These are phyloP conservation scores for Salisapilia sapeloensis DNA, from an alignment of 352 stramenopile genomes.

Conservation along the genomic window DNA sequence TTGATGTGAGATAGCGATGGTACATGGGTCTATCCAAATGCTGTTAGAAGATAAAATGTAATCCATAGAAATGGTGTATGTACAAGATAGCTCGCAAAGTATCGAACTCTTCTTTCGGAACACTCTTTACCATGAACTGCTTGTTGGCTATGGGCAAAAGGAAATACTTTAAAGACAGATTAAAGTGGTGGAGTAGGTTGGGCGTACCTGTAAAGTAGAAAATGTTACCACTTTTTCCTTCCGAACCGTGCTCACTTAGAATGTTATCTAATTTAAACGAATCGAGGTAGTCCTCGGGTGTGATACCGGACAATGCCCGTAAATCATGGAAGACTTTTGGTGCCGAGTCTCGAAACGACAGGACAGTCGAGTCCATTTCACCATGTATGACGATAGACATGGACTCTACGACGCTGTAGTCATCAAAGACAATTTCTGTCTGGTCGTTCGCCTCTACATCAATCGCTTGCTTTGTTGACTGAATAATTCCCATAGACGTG, in stretches of 20 bases:
- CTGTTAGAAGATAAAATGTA: neutral
- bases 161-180: constrained; percentile 1
- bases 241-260: constrained; percentile 58
- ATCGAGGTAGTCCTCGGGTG: constrained; percentile 45
- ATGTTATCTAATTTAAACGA: constrained; percentile 58
- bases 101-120: constrained; percentile 74
- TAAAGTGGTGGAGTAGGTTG: neutral
- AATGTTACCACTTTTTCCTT: constrained; percentile 76
- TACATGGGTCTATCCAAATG: constrained; percentile 60
- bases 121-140: constrained; percentile 80
- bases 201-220: constrained; percentile 67
- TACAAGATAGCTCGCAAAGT: constrained; percentile 63
- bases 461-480: constrained; percentile 42
- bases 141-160: constrained; percentile 36
- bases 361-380: constrained; percentile 20
- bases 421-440: constrained; percentile 24
- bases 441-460: constrained; percentile 11
- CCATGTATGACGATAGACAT: constrained; percentile 63
- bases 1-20: constrained; percentile 57
- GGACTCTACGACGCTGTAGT: constrained; percentile 52
- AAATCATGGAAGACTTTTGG: constrained; percentile 67
- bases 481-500: constrained; percentile 68
- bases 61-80: constrained; percentile 1
- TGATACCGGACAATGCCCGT: constrained; percentile 56
- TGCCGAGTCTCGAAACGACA: constrained; percentile 60